Base-by-base conservation (phyloP, 1,284 basidiomycete genomes). In the Cystobasidiaceae sp. region DNA sequence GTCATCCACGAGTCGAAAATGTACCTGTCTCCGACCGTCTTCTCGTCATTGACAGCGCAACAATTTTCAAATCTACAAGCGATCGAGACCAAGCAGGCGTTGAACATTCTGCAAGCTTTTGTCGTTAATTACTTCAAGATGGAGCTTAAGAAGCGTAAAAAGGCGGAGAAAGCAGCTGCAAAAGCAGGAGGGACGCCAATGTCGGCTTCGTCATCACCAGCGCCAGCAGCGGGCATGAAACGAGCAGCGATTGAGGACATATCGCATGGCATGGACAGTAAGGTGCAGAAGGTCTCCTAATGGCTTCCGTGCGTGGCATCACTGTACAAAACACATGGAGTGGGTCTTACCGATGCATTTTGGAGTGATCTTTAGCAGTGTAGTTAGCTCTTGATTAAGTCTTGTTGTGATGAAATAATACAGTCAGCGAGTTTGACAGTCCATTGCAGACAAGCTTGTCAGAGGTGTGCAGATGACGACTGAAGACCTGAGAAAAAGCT, bases 111-210 rank as follows among this genome's bases (percentile, higher is more conserved):
- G 52, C 90, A 91, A 71, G 84, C 83, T 0, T 88, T 91, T 73
- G 88, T 93, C 74, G 88, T 92, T 37, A 83, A 86, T 52, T 89
- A 86, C 68, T 79, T 93, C 73, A 93, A 93, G 78, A 89, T 91
- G 77, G 83, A 85, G 69, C 83, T 83, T 68, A 78, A 79, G 71
- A 65, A 60, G 54, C 55, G 61, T 15, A 64, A 64, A 34, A 62
- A 68, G 28, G 59, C 44, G 8, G 60, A 66, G 59, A 72, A 69
- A 39, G 64, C 66, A 11, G 50, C 59, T 6, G 23, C 48, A 4
- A 58, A 50, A 54, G 65, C 43, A 15, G 56, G 28, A 13, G 44
- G 21, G 33, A 59, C 44, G 28, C 56, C 43, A 37, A 49, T 49
- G 45, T 49, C 43, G 15, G 56, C 56, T 49, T 46, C 56, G 21